Conservation (phyloP, 148 eudicot species). For the Nyssa sinensis region DNA sequence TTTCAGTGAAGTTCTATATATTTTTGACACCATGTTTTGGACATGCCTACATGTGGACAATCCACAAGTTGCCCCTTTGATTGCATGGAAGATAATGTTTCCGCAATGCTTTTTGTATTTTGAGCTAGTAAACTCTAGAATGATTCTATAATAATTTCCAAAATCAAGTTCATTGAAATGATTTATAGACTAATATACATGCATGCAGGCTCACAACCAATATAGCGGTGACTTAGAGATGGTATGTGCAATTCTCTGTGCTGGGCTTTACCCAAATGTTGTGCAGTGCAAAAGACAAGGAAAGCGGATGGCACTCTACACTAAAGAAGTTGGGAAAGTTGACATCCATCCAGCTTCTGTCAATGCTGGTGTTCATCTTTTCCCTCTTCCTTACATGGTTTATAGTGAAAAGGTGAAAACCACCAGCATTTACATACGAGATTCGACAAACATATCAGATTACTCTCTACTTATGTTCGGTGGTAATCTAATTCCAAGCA, state of each 20-base stretch:
- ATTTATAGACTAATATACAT: background rate
- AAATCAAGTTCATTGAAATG: background rate
- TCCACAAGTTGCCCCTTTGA: no score
- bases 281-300: conserved; percentile 98
- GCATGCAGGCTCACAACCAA: conserved; percentile 76
- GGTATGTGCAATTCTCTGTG: conserved; percentile 94
- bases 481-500: conserved; percentile 80
- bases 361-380: conserved; percentile 72
- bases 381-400: conserved; percentile 95
- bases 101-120: background rate
- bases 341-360: conserved; percentile 95
- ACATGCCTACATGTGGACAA: no score
- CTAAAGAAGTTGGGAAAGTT: conserved; percentile 95
- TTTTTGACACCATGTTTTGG: background rate
- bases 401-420: conserved; percentile 96
- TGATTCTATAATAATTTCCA: background rate
- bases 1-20: background rate
- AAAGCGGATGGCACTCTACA: conserved; percentile 77
- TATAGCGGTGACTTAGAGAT: conserved; percentile 86
- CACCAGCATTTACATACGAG: conserved; percentile 69
- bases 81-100: no score
- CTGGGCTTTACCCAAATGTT: conserved; percentile 98
- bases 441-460: conserved; percentile 92
- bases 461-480: conserved; percentile 95
- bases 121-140: background rate